Conservation (phyloP, 2,329 filamentous ascomycete species). For the Bipolaris victoriae region DNA sequence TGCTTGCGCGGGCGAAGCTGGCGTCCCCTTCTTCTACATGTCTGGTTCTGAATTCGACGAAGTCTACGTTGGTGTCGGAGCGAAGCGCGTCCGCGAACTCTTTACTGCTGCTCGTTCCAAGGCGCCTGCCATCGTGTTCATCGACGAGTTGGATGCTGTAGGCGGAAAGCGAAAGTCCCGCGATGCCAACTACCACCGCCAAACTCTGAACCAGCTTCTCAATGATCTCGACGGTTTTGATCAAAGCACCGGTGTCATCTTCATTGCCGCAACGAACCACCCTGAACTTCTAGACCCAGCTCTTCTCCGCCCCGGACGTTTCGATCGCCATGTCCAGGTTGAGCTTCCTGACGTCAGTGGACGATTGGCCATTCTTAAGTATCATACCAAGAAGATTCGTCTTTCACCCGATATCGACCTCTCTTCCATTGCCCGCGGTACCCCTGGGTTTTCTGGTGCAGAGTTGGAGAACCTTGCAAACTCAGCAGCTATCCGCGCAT, state of each 20-base stretch:
- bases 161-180: conserved; percentile 91
- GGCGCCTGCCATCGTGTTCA: conserved; percentile 91
- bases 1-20: conserved; percentile 94
- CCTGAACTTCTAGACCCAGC: conserved; percentile 94
- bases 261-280: conserved; percentile 95
- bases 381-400: conserved; percentile 92
- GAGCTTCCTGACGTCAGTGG: conserved; percentile 91
- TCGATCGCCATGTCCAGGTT: conserved; percentile 90
- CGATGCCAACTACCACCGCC: conserved; percentile 94
- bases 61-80: conserved; percentile 95
- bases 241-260: conserved; percentile 91
- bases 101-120: conserved; percentile 83
- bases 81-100: conserved; percentile 94
- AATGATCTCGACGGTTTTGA: conserved; percentile 98
- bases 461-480: conserved; percentile 97
- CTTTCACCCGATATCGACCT: conserved; percentile 80
- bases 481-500: conserved; percentile 93
- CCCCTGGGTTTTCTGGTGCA: conserved; percentile 90
- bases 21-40: conserved; percentile 99
- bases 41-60: conserved; percentile 98
- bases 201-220: conserved; percentile 95
- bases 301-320: conserved; percentile 89
- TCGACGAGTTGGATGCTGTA: conserved; percentile 92
- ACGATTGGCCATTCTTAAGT: conserved; percentile 87
- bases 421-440: conserved; percentile 81